A percentile compares a stretch with the other conserved stretches of the same genome.
phyloP scores from a whole-genome alignment of 352 stramenopile genomes.

The Phytopythium chamaehyphon region DNA sequence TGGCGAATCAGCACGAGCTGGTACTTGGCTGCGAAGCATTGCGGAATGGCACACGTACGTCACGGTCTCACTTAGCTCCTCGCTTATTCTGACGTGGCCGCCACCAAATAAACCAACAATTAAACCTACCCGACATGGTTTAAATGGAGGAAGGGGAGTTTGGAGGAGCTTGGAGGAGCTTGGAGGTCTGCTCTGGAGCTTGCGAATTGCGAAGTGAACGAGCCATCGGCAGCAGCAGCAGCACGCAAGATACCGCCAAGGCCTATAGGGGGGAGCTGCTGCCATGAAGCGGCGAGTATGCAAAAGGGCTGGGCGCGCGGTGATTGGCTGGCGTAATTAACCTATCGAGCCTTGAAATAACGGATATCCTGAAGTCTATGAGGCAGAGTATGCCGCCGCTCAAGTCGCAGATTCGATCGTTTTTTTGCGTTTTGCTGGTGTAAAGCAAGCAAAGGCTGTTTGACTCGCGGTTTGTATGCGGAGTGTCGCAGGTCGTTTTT shows the following conservation, averaged over 20 bases:
- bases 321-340: too few species aligned
- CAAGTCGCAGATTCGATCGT: too few species aligned
- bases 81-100: too few species aligned
- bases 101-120: too few species aligned
- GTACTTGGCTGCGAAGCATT: constrained; percentile 60
- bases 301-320: too few species aligned
- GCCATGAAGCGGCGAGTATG: too few species aligned
- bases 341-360: too few species aligned
- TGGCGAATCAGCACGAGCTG: constrained; percentile 91
- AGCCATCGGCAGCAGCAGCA: not conserved
- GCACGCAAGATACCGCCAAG: not conserved
- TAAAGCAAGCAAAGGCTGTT: not conserved
- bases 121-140: constrained; percentile 17
- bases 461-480: not conserved
- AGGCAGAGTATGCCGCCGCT: too few species aligned
- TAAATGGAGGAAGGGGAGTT: not conserved
- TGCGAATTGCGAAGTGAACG: constrained; percentile 29
- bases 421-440: too few species aligned
- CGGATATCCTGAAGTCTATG: too few species aligned
- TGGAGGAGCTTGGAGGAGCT: not conserved
- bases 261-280: too few species aligned
- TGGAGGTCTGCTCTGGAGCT: constrained; percentile 12
- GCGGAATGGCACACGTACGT: not conserved
- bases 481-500: not conserved
- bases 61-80: too few species aligned